phyloP scores from a whole-genome alignment of 2,329 filamentous ascomycete species.

The Trichoderma semiorbis region DNA sequence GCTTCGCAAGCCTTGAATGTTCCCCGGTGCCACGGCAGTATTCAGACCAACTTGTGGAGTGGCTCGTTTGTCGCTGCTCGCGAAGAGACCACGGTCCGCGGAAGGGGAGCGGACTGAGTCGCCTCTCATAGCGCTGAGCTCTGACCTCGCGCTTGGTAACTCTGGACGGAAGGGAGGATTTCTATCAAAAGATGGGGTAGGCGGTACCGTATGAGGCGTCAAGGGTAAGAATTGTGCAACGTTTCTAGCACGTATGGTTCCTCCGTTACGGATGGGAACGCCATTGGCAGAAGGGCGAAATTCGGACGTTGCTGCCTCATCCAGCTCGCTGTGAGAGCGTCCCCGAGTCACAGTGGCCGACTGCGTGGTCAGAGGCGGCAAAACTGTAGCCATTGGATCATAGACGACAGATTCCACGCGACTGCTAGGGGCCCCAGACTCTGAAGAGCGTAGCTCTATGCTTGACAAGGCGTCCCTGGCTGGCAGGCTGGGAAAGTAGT shows the following conservation, averaged over 20 bases:
- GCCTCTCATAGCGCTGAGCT: conserved; percentile 26
- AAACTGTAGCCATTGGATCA: conserved; percentile 40
- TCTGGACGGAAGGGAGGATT: conserved; percentile 40
- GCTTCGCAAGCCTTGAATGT: conserved; percentile 45
- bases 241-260: conserved; percentile 41
- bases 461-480: conserved; percentile 31
- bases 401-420: conserved; percentile 32
- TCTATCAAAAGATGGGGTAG: conserved; percentile 36
- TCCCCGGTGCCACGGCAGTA: conserved; percentile 60
- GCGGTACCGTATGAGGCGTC: conserved; percentile 29
- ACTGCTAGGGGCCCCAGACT: conserved; percentile 26
- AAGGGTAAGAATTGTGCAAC: conserved; percentile 45
- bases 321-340: conserved; percentile 27
- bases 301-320: conserved; percentile 24
- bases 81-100: conserved; percentile 59
- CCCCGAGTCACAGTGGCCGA: conserved; percentile 22
- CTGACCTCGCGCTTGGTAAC: conserved; percentile 40
- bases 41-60: conserved; percentile 62
- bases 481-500: conserved; percentile 48
- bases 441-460: conserved; percentile 26
- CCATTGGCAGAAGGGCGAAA: conserved; percentile 25
- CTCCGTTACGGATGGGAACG: conserved; percentile 40
- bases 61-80: conserved; percentile 60
- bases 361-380: conserved; percentile 28
- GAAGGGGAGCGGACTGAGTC: conserved; percentile 57